These are phyloP conservation scores for Puccinia horiana DNA, from an alignment of 1,284 basidiomycete genomes.

Conservation along the genomic window DNA sequence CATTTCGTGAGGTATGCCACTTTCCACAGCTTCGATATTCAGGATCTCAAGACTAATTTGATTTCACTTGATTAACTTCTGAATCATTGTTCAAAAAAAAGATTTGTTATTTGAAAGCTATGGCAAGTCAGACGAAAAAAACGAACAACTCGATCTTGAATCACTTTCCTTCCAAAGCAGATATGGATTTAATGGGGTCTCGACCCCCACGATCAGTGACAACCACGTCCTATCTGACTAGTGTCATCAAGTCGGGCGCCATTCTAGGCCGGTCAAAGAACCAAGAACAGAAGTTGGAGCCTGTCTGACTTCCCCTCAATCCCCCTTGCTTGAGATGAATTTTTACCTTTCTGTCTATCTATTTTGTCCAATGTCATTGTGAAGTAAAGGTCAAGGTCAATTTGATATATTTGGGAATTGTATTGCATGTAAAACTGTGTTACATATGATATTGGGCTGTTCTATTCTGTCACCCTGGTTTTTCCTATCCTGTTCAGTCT, in stretches of 20 bases:
- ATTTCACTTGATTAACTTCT: not conserved
- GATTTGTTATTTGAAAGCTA: conserved; percentile 20
- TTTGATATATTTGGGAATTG: no score
- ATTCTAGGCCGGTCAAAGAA: not conserved
- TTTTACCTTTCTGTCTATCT: not conserved
- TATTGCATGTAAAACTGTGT: no score
- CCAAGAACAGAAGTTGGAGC: not conserved
- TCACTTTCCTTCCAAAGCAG: not conserved
- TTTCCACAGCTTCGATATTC: not conserved
- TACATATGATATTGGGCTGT: no score
- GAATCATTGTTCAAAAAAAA: not conserved
- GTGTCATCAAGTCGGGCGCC: not conserved
- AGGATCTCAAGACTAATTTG: not conserved
- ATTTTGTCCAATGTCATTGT: not conserved
- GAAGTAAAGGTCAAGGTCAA: no score
- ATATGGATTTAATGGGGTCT: not conserved
- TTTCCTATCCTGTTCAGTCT: no score
- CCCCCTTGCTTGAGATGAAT: not conserved
- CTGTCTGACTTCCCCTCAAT: not conserved
- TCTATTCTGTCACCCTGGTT: no score
- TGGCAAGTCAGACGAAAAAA: conserved; percentile 6
- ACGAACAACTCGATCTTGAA: not conserved
- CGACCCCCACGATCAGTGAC: not conserved
- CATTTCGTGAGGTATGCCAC: not conserved
- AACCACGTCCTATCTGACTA: not conserved